phyloP scores from a whole-genome alignment of 495 filamentous ascomycete genomes.

The Staphylotrichum tortipilum region DNA sequence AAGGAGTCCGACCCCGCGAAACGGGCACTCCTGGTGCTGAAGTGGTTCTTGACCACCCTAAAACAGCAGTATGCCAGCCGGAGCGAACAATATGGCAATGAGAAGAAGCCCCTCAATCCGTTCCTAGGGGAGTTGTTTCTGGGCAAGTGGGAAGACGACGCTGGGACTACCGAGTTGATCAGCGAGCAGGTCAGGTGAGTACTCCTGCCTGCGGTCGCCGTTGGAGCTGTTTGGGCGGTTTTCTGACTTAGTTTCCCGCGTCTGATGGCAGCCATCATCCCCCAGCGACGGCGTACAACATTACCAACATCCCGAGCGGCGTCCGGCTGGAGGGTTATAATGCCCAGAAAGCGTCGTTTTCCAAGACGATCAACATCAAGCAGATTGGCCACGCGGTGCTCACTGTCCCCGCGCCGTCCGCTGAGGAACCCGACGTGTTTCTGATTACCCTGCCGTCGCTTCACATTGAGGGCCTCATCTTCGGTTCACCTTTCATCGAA shows the following conservation, averaged over 20 bases:
- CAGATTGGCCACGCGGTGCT: constrained; percentile 93
- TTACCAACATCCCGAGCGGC: constrained; percentile 75
- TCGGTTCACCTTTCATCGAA: constrained; percentile 84
- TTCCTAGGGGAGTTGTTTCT: constrained; percentile 88
- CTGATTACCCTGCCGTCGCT: constrained; percentile 87
- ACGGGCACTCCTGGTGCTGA: constrained; percentile 78
- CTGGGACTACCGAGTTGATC: constrained; percentile 58
- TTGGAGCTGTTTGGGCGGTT: neutral
- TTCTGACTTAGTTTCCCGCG: constrained; percentile 34
- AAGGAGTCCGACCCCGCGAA: constrained; percentile 72
- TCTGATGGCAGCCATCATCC: constrained; percentile 73
- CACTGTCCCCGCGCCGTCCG: constrained; percentile 53
- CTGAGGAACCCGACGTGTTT: constrained; percentile 56
- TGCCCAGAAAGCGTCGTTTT: constrained; percentile 93
- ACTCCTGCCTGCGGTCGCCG: neutral
- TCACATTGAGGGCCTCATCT: constrained; percentile 90
- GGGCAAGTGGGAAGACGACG: constrained; percentile 73
- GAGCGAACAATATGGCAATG: constrained; percentile 83
- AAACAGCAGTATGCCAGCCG: constrained; percentile 90
- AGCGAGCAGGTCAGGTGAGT: constrained; percentile 58
- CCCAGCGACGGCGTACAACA: constrained; percentile 91
- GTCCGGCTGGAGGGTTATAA: constrained; percentile 92
- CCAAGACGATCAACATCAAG: constrained; percentile 86
- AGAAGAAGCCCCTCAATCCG: constrained; percentile 95
- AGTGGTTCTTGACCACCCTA: constrained; percentile 94